Percentiles rank a stretch among this genome's conserved stretches.
Evolutionary conservation across 306 rosid genomes (phyloP).

Genomic region (Luffa acutangula): DNA sequence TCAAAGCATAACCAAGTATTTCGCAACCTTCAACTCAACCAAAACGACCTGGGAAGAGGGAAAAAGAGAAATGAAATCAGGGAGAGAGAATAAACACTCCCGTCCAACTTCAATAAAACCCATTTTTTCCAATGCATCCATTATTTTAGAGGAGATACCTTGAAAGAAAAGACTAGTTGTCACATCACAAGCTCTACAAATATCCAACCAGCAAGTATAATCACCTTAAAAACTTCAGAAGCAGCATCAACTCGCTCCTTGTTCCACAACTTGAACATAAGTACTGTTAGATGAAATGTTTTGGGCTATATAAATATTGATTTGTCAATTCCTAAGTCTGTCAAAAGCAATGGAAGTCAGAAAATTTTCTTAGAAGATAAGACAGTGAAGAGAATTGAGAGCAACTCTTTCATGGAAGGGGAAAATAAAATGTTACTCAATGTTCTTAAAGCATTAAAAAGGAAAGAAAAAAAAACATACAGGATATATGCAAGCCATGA

Average conservation of each 20-base stretch:
- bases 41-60: no score
- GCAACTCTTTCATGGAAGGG: neutral
- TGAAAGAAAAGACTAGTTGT: slow-evolving; percentile 20
- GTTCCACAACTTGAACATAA: slow-evolving; percentile 96
- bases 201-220: slow-evolving; percentile 8
- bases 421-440: neutral
- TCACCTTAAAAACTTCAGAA: slow-evolving; percentile 63
- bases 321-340: slow-evolving; percentile 65
- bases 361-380: neutral
- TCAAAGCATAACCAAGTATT: no score
- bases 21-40: no score
- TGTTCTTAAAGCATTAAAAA: neutral
- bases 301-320: slow-evolving; percentile 76
- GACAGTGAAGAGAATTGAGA: neutral
- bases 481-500: neutral
- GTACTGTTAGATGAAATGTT: slow-evolving; percentile 84
- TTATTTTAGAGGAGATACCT: slow-evolving; percentile 60
- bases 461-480: neutral
- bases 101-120: no score
- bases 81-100: no score
- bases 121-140: slow-evolving; percentile 72
- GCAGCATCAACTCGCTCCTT: slow-evolving; percentile 65
- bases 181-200: slow-evolving; percentile 17
- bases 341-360: slow-evolving; percentile 18
- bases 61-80: no score